Base-by-base conservation (phyloP, 768 basidiomycete genomes). In the Lyophyllum decastes region DNA sequence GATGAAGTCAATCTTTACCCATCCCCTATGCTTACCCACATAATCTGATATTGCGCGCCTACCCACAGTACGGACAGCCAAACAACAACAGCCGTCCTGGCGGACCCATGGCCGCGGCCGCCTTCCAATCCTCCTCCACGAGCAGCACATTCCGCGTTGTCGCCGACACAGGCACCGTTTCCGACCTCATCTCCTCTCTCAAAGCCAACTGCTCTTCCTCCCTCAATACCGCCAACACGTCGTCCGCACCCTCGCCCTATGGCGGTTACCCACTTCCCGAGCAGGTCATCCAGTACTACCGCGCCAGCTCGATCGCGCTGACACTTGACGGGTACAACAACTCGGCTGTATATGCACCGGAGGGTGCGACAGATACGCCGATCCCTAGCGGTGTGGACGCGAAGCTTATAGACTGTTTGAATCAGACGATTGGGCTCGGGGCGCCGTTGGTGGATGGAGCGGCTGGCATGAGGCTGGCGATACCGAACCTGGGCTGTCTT, bases 261-360 rank as follows among this genome's bases (percentile, higher is more conserved):
- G 10, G 56, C 60, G 1, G n/a, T n/a, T 61, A 67, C 21, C 71
- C 76, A 19, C 62, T 59, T 38, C 77, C 86, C 0, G 81, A 84
- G 61, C 79, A 86, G 62, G 80, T 76, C 0, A 64, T 88, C n/a
- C 82, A 88, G 56, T 89, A 88, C 66, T 89, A 85, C 64, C 84
- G 88, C 30, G 81, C 85, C 2, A 85, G 83, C 62, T 85, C 80
- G 55, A 76, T 86, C 40, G 81, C 77, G 2, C 75, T 89, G n/a
- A 79, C 84, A 2, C 72, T 88, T 3, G 82, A 89, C 49, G 83
- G 83, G 0, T 88, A 88, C 65, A 88, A 88, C 63, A 81, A 88
- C n/a, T n/a, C n/a, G n/a, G n/a, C n/a, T n/a, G n/a, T n/a, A n/a
- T n/a, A n/a, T n/a, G n/a, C n/a, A n/a, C n/a, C n/a, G n/a, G n/a